Percentiles rank a stretch among this genome's conserved stretches.
Evolutionary conservation across 306 rosid species (phyloP).

Genomic region (Cucumis cinereus): DNA sequence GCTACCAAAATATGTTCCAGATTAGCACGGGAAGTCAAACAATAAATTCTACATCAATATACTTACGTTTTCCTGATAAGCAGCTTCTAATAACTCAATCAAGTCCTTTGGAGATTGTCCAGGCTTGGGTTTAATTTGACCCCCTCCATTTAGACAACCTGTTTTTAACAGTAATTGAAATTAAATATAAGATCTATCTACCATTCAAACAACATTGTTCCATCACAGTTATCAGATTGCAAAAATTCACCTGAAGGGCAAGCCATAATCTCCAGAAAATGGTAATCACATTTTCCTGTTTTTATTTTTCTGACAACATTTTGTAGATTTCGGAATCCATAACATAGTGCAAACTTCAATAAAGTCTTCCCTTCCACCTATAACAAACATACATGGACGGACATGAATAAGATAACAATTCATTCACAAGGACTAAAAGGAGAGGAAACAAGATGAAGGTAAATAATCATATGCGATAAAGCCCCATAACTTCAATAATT

Average conservation of each 20-base stretch:
- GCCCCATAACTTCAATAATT: neutral
- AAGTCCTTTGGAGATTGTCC: conserved; percentile 67
- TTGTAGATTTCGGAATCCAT: conserved; percentile 87
- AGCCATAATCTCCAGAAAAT: conserved; percentile 92
- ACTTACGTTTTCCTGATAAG: conserved; percentile 71
- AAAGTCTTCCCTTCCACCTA: conserved; percentile 76
- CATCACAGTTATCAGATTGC: neutral
- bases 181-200: conserved; percentile 1
- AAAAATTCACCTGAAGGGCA: conserved; percentile 75
- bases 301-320: conserved; percentile 69
- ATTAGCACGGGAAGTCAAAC: neutral
- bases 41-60: neutral
- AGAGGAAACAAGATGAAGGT: neutral
- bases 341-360: conserved; percentile 70
- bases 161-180: neutral
- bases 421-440: neutral
- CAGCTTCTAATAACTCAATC: conserved; percentile 52
- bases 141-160: conserved; percentile 99
- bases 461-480: neutral
- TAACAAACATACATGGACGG: conserved; percentile 5
- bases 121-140: conserved; percentile 73
- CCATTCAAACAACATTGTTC: neutral
- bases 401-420: neutral
- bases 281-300: conserved; percentile 69
- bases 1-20: neutral